Evolutionary conservation across 1,284 basidiomycete species (phyloP), one percentile per base, ranked within the genome.

Genomic region (Ganoderma sinense): DNA sequence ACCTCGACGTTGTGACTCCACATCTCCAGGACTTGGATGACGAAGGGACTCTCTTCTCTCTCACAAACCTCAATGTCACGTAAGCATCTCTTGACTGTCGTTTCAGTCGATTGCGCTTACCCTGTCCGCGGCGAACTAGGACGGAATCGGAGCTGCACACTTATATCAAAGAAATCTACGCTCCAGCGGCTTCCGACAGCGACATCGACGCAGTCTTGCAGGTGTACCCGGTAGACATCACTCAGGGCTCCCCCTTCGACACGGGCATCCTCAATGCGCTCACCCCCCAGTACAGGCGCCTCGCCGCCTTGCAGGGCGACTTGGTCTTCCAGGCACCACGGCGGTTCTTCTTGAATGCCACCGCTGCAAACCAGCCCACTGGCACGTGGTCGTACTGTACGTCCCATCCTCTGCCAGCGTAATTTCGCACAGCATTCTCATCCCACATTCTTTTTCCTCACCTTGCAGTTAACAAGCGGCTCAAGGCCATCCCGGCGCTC

Each of bases 271-370:
- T 80, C 1, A 84, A 87, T 66, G 79, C 78, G 0, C 67, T 88
- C 16, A 82, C 84, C 0, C 84, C 85, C 0, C 80, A 88, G 68
- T 88, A 80, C 79, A 87, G 89, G 76, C 80, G 88, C 20, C 73
- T 89, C 2, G 83, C 87, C 6, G 81, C 87, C 0, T 78, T 89
- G 69, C 79, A 80, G 58, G 87, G 86, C 0, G 88, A 89, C 67
- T 76, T 78, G 4, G 80, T 84, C 0, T 88, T 89, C 77, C 86
- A 88, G 66, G 86, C 82, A 0, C 86, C 86, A 3, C 79, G 87
- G 36, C 40, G 76, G 45, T 72, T 73, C 65, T 70, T 78, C 61
- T 62, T 77, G 23, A 64, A 86, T 55, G 76, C 81, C 40, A 78
- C 77, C 2, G 79, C 85, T 0, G 79, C 75, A 0, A 83, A 84